Percentiles rank a stretch among this genome's conserved stretches.
Evolutionary conservation across 306 rosid genomes (phyloP).

Genomic region (Sicyos baderoa): DNA sequence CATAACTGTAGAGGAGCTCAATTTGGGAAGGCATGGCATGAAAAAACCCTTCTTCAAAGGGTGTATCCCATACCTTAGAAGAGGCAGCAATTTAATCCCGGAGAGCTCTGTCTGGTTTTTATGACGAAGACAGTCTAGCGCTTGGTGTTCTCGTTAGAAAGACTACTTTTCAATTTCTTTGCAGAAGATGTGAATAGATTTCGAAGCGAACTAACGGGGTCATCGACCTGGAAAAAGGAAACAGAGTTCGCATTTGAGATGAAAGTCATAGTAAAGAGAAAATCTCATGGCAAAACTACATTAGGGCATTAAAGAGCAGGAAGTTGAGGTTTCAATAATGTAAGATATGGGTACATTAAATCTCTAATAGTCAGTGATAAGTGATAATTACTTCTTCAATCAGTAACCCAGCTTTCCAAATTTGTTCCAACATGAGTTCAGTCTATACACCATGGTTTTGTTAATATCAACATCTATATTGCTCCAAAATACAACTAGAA

Average conservation of each 20-base stretch:
- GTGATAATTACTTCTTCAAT: too few species aligned
- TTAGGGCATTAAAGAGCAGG: background rate
- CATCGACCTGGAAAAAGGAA: slow-evolving; percentile 64
- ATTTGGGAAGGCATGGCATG: slow-evolving; percentile 5
- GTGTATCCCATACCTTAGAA: slow-evolving; percentile 7
- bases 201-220: slow-evolving; percentile 66
- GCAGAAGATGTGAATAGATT: slow-evolving; percentile 63
- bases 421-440: background rate
- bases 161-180: slow-evolving; percentile 45
- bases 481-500: background rate
- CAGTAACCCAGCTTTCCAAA: background rate
- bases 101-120: background rate
- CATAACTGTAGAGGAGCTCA: background rate
- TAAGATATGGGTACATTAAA: background rate
- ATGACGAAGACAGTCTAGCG: background rate
- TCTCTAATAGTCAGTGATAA: too few species aligned
- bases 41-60: background rate
- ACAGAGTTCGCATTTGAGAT: slow-evolving; percentile 14
- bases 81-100: background rate
- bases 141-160: slow-evolving; percentile 18
- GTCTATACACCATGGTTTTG: background rate
- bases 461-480: background rate
- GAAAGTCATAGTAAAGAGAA: slow-evolving; percentile 12
- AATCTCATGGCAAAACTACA: background rate
- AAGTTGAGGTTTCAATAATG: background rate